Conservation (phyloP, 2,329 filamentous ascomycete species). For the Aureobasidium sp. region DNA sequence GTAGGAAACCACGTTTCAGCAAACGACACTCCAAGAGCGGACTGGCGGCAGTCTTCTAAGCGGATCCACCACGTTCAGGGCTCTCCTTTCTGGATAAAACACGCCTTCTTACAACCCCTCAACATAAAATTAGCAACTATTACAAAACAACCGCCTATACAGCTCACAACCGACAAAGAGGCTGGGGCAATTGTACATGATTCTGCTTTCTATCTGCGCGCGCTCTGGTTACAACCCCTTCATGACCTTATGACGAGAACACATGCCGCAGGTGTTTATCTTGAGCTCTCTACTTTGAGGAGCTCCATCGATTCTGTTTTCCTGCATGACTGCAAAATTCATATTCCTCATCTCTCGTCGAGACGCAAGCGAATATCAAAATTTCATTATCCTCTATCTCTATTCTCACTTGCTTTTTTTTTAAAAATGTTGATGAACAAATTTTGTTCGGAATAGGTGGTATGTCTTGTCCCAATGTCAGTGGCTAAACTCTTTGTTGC, state of each 20-base stretch:
- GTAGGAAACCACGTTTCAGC: conserved; percentile 62
- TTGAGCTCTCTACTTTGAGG: background rate
- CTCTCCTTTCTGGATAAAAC: background rate
- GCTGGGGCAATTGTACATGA: conserved; percentile 6
- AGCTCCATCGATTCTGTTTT: conserved; percentile 4
- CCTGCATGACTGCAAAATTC: conserved; percentile 7
- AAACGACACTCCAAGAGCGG: conserved; percentile 91
- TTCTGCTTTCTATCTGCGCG: background rate
- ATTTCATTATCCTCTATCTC: background rate
- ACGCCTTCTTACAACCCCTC: background rate
- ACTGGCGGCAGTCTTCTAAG: conserved; percentile 75
- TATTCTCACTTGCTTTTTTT: background rate
- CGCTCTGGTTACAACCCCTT: conserved; percentile 5
- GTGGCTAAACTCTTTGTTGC: background rate
- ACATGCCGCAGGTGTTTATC: conserved; percentile 4
- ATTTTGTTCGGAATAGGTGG: background rate
- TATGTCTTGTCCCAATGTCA: background rate
- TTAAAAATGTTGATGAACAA: background rate
- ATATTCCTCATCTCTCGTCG: background rate
- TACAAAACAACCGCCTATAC: background rate
- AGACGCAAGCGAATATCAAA: conserved; percentile 11
- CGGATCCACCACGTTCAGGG: background rate
- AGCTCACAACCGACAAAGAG: background rate
- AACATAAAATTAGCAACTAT: conserved; percentile 5
- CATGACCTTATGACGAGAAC: conserved; percentile 14